Base-by-base conservation (phyloP, 805 yeast genomes). In the Huiozyma sinensis region DNA sequence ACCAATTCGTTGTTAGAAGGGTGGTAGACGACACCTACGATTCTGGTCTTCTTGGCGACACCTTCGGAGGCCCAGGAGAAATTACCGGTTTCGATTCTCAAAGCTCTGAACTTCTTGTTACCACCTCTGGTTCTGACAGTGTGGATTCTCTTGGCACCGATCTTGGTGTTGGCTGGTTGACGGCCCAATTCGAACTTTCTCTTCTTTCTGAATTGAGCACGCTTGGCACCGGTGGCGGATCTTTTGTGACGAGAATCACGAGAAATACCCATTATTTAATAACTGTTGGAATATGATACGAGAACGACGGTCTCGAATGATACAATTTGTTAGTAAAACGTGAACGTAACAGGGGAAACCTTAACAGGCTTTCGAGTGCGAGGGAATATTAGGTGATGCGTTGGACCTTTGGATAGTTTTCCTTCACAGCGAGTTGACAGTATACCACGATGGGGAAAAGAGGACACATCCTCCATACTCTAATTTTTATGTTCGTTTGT, bases 221-320 rank as follows among this genome's bases (percentile, higher is more conserved):
- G 88, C 77, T 88, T 89, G 72, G 98, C 98, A 84, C 98, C 98
- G 70, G 98, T 89, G 75, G 94, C 95, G 67, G 97, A 76, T 77
- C 98, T 94, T 86, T 90, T 90, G 89, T 92, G 98, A 79, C 97
- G 96, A 75, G 98, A 90, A 81, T 92, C 97, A 81, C 98, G 90
- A 76, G 97, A 88, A 84, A 90, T 90, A 89, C 98, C 97, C 98
- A 90, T 90, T 73, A 11, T 37, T 72, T 83, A 68, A 55, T 56
- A 53, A 51, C 56, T 56, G 40, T 49, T 36, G 37, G 28, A 42
- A 45, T 28, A 41, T 6, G 24, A 17, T 17, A 17, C 24, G 24
- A 17, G 24, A 17, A 17, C 24, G 24, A 17, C 24, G 24, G 24
- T 17, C 24, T 17, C 24, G 4, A 17, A 29, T 33, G 13, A 27